A percentile compares a stretch with the other conserved stretches of the same genome.
These are phyloP conservation scores for Aspergillus sp. DNA, from an alignment of 2,329 filamentous ascomycete genomes.

Conservation along the genomic window DNA sequence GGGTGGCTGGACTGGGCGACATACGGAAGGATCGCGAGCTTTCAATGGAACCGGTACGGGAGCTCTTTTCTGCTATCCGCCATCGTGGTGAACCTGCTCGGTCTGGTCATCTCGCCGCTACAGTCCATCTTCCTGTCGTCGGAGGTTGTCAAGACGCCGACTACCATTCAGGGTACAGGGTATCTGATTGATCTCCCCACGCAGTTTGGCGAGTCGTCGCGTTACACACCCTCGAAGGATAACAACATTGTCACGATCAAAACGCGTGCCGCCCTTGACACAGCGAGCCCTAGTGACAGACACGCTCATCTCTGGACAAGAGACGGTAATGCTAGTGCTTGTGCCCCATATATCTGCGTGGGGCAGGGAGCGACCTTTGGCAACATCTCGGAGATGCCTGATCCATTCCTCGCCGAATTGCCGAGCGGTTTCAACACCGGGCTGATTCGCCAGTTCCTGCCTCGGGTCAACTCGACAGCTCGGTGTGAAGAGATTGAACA, in stretches of 20 bases:
- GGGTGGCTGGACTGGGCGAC: constrained; percentile 25
- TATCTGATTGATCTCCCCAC: neutral
- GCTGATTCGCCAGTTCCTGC: constrained; percentile 33
- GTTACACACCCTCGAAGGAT: neutral
- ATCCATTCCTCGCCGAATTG: constrained; percentile 32
- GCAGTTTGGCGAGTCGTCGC: neutral
- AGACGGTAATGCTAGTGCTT: no score
- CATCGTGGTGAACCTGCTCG: constrained; percentile 26
- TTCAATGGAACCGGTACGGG: constrained; percentile 25
- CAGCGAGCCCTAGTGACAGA: constrained; percentile 8
- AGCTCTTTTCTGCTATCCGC: constrained; percentile 29
- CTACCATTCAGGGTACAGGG: neutral
- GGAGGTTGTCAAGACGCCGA: neutral
- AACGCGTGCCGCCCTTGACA: neutral
- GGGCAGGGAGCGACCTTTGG: neutral
- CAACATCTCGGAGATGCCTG: constrained; percentile 16
- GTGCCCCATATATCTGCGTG: neutral
- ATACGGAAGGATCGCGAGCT: constrained; percentile 3
- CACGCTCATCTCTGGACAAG: constrained; percentile 17
- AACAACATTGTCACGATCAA: neutral
- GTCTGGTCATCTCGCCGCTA: constrained; percentile 28
- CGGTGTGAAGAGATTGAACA: constrained; percentile 21
- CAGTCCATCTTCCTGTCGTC: constrained; percentile 26
- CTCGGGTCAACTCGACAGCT: constrained; percentile 35
- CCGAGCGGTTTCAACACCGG: constrained; percentile 31